Evolutionary conservation across 148 eudicot genomes (phyloP).

Genomic region (Rhododendron griersonianum): DNA sequence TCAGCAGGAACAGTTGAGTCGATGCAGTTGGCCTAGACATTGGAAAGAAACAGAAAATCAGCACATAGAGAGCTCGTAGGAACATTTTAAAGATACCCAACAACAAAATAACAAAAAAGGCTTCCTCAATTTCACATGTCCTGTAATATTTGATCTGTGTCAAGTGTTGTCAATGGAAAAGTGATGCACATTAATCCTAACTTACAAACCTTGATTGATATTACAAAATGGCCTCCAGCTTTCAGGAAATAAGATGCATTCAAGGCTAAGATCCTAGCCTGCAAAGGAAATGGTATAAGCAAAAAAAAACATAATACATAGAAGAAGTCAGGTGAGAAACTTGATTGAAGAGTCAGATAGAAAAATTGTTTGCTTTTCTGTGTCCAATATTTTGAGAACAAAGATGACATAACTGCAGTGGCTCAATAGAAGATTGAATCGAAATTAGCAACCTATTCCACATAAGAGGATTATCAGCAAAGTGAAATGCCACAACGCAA

Average conservation of each 20-base stretch:
- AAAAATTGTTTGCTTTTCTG: not conserved
- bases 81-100: not conserved
- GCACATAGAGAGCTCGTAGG: not conserved
- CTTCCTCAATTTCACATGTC: not conserved
- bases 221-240: slow-evolving; percentile 40
- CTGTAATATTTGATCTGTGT: not conserved
- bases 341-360: not conserved
- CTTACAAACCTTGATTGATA: slow-evolving; percentile 77
- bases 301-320: not conserved
- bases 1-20: slow-evolving; percentile 92
- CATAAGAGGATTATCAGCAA: not conserved
- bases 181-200: not conserved
- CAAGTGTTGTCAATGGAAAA: not conserved
- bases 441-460: not conserved
- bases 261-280: slow-evolving; percentile 49
- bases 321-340: not conserved
- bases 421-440: not conserved
- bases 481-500: not conserved
- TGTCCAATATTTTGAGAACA: not conserved
- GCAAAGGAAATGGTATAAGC: slow-evolving; percentile 12
- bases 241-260: slow-evolving; percentile 25
- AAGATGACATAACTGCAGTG: not conserved
- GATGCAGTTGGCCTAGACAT: slow-evolving; percentile 72
- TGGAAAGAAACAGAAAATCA: not conserved
- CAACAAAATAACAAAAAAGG: not conserved